Evolutionary conservation across 2,329 filamentous ascomycete genomes (phyloP), one percentile per base, ranked within the genome.

Genomic region (Domatiomyces catenatus): DNA sequence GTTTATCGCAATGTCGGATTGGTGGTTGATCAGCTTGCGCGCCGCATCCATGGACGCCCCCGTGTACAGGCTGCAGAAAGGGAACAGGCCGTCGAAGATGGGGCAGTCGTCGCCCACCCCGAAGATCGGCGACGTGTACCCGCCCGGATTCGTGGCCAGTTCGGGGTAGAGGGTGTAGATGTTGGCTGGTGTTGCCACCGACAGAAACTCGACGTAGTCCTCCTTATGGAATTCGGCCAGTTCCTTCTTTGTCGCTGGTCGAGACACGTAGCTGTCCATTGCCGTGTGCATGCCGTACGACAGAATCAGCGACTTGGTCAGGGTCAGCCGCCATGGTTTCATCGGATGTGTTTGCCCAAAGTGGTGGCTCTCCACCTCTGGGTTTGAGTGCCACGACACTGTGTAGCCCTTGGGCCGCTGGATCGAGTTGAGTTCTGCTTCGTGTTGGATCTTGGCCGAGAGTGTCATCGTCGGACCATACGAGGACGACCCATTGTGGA

Each of bases 271-370:
- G 57, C 90, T 83, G 68, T 96, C 88, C 92, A 98, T 96, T 55
- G 87, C 88, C 62, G 90, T 85, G 61, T 93, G 88, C 77, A 98
- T 86, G 58, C 92, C 92, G 66, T 96, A 96, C 1, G 87, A 84
- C 64, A 93, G 83, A 56, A 98, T 87, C 46, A 98, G 78, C 61
- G 92, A 87, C 67, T 98, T 96, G 51, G 92, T 93, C 50, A 98
- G 76, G 15, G 89, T 95, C 56, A 98, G 72, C 36, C 92, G 86
- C 90, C 92, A 96, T 52, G 92, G 92, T 67, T 98, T 98, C 92
- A 98, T 98, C 18, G 92, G 92, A 71, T 98, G 92, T 8, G 86
- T 89, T 69, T 86, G 84, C 58, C 92, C 92, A 66, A 98, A 98
- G 67, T 98, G 92, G 68, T 96, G 90, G 64, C 85, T 84, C 70